These are phyloP conservation scores for Dovyalis caffra DNA, from an alignment of 345 rosid species.

Conservation along the genomic window DNA sequence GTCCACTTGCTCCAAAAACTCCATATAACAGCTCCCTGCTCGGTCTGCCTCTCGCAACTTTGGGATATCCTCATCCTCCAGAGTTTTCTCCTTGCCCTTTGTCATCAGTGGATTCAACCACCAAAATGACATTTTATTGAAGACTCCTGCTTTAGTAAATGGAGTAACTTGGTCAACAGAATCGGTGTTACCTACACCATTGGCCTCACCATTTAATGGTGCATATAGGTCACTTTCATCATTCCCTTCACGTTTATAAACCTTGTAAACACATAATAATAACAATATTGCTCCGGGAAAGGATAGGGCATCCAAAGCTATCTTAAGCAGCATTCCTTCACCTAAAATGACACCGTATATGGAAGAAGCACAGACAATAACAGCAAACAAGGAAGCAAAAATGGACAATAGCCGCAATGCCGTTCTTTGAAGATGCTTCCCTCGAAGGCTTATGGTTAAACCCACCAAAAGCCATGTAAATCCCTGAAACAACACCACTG, in stretches of 20 bases:
- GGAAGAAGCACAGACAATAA: slow-evolving; percentile 43
- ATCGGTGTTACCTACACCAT: slow-evolving; percentile 26
- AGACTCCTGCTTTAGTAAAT: slow-evolving; percentile 65
- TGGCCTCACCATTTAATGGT: slow-evolving; percentile 50
- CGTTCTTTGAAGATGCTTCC: slow-evolving; percentile 30
- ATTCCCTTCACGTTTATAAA: slow-evolving; percentile 25
- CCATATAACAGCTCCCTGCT: slow-evolving; percentile 68
- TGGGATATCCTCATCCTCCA: slow-evolving; percentile 72
- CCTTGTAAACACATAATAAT: slow-evolving; percentile 53
- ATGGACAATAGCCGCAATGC: slow-evolving; percentile 48
- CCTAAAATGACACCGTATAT: slow-evolving; percentile 34
- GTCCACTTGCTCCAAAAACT: slow-evolving; percentile 51
- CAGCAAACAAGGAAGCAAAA: slow-evolving; percentile 50
- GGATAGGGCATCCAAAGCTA: slow-evolving; percentile 48
- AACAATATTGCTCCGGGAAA: slow-evolving; percentile 60
- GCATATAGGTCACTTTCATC: slow-evolving; percentile 42
- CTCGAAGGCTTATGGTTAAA: slow-evolving; percentile 45
- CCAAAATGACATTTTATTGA: slow-evolving; percentile 73
- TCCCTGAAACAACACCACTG: slow-evolving; percentile 53
- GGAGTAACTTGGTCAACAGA: slow-evolving; percentile 33
- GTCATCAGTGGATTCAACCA: slow-evolving; percentile 82
- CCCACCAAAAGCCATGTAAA: slow-evolving; percentile 60
- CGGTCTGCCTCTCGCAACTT: slow-evolving; percentile 52
- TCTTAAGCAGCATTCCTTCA: slow-evolving; percentile 20
- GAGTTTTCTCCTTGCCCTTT: slow-evolving; percentile 62